Conservation (phyloP, 345 rosid species). For the Psidium friedrichsthalianum region DNA sequence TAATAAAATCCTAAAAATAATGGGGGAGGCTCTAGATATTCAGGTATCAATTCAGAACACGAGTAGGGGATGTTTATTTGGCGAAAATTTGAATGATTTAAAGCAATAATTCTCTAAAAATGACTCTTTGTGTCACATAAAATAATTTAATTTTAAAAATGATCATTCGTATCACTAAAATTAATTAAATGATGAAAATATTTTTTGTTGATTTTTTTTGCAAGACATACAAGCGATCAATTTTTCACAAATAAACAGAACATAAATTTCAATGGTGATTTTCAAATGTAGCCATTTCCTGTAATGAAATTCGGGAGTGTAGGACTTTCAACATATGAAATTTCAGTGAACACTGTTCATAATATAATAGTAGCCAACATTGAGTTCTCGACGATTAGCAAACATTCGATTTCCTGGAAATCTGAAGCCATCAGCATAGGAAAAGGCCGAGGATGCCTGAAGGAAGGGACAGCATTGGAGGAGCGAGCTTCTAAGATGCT, state of each 20-base stretch:
- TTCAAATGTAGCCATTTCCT: not conserved
- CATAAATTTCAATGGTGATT: not conserved
- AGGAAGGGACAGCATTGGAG: not conserved
- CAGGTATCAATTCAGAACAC: too few relatives aligned
- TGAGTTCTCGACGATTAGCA: too few relatives aligned
- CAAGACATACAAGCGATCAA: too few relatives aligned
- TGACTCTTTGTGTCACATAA: too few relatives aligned
- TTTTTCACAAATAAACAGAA: not conserved
- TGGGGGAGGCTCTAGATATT: too few relatives aligned
- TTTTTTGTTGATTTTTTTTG: not conserved
- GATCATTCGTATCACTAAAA: not conserved
- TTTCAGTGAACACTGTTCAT: not conserved
- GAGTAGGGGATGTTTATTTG: too few relatives aligned
- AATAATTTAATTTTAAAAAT: not conserved
- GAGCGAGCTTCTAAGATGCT: not conserved
- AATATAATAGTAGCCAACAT: too few relatives aligned
- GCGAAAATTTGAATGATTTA: accelerated
- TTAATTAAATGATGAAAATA: not conserved
- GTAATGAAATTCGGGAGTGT: too few relatives aligned
- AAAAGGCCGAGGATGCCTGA: not conserved
- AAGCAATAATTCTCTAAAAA: accelerated
- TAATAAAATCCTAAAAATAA: too few relatives aligned
- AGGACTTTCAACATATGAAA: not conserved
- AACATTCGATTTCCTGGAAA: not conserved
- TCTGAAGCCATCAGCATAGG: not conserved